These are phyloP conservation scores for Blastobotrys parvus DNA, from an alignment of 805 yeast species.

Conservation along the genomic window DNA sequence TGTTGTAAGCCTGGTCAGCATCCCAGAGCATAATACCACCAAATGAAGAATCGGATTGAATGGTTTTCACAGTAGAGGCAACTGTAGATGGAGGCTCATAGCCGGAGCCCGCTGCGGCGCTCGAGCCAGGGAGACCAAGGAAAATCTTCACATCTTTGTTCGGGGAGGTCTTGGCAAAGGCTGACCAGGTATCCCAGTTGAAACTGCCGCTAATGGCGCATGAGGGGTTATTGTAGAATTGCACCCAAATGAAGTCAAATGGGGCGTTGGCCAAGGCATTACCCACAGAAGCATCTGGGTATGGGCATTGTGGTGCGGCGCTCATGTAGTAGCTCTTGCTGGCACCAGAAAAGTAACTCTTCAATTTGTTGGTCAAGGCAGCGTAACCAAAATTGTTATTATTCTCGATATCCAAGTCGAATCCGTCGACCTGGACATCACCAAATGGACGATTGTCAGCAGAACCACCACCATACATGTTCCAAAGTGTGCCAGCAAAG, in stretches of 20 bases:
- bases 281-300: slow-evolving; percentile 46
- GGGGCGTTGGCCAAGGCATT: slow-evolving; percentile 34
- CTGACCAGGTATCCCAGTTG: slow-evolving; percentile 43
- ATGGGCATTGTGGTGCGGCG: slow-evolving; percentile 63
- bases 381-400: slow-evolving; percentile 41
- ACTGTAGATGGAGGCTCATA: slow-evolving; percentile 31
- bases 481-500: slow-evolving; percentile 38
- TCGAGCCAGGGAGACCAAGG: slow-evolving; percentile 55
- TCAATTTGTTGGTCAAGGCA: slow-evolving; percentile 34
- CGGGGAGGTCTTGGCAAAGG: slow-evolving; percentile 37
- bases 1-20: slow-evolving; percentile 47
- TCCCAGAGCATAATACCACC: slow-evolving; percentile 79
- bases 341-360: slow-evolving; percentile 17
- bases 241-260: slow-evolving; percentile 54
- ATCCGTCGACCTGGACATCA: slow-evolving; percentile 52
- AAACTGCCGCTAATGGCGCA: slow-evolving; percentile 28
- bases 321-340: slow-evolving; percentile 42
- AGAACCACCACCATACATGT: slow-evolving; percentile 40
- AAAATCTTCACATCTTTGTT: slow-evolving; percentile 47
- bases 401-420: slow-evolving; percentile 54
- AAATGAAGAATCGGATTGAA: slow-evolving; percentile 26
- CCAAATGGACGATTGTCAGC: slow-evolving; percentile 37
- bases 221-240: slow-evolving; percentile 57
- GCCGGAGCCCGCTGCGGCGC: slow-evolving; percentile 49
- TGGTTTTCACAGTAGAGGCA: slow-evolving; percentile 26